Base-by-base conservation (phyloP, 176 grass and related monocot genomes). In the Zizania latifolia region DNA sequence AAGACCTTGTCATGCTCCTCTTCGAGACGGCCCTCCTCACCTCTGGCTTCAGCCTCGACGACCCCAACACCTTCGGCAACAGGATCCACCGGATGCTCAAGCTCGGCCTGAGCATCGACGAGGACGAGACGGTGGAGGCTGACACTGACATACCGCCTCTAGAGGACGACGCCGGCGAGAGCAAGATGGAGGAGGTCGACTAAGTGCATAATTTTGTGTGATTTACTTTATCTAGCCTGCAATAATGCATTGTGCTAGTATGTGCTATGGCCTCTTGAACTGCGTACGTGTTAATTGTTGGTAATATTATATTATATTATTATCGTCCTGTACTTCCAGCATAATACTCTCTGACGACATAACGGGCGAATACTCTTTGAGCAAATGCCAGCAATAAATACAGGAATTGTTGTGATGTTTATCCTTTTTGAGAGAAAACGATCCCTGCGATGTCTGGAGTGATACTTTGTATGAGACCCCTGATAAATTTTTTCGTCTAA, bases 161-260 rank as follows among this genome's bases (percentile, higher is more conserved):
- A 9, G 95, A 99, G 76, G 95, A 99, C 8, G 95, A 99, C 28
- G 86, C 89, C 0, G 91, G 85, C 13, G 95, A 94, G 89, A 99
- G 95, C 86, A 99, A 94, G 95, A 99, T 99, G 95, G 95, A 99
- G 79, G 95, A 99, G 65, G 95, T 99, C 4, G 95, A 99, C 58
- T 99, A 93, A 84, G 72, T 68, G 17, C 10, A 17, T 26, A 10
- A 21, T 57, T 55, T 76, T 72, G 40, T 81, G n/a, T 69, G 22
- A 58, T 41, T 37, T 58, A 36, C 35, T 50, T 31, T 55, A 16
- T 10, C 34, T 71, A 48, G 56, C 64, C 78, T 76, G 71, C 43
- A 5, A 7, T 62, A 5, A 7, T 62, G 2, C 13, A 8, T 65
- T 48, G 17, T 39, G 61, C 31, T 80, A 29, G 29, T 19, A 22